A percentile compares a stretch with the other conserved stretches of the same genome.
These are phyloP conservation scores for Corymbia maculata DNA, from an alignment of 345 rosid genomes.

Conservation along the genomic window DNA sequence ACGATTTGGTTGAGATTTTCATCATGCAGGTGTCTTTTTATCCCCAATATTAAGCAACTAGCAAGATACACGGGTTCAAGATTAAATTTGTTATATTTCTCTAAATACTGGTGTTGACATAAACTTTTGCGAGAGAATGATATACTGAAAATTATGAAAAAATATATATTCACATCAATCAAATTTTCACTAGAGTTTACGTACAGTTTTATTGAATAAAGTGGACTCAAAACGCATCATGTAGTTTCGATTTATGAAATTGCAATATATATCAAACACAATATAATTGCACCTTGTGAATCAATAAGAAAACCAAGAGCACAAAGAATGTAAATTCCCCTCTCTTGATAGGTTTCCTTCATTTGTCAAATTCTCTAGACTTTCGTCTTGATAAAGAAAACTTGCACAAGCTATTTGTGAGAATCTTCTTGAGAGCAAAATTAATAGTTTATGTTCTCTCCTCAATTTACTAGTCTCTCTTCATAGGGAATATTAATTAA, in stretches of 20 bases:
- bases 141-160: not conserved
- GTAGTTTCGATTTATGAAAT: not conserved
- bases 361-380: too few relatives aligned
- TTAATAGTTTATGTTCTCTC: too few relatives aligned
- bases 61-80: not conserved
- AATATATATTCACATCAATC: not conserved
- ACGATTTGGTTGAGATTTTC: too few relatives aligned
- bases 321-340: too few relatives aligned
- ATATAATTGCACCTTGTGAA: not conserved
- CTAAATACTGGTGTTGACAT: not conserved
- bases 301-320: too few relatives aligned
- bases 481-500: too few relatives aligned
- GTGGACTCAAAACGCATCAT: not conserved
- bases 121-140: not conserved
- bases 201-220: not conserved
- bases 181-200: not conserved
- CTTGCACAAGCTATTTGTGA: too few relatives aligned
- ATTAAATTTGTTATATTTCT: not conserved
- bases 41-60: too few relatives aligned
- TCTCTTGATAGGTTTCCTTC: not conserved
- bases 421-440: too few relatives aligned
- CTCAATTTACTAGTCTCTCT: too few relatives aligned
- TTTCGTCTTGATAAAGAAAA: too few relatives aligned
- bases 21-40: too few relatives aligned
- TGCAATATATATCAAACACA: not conserved